Conservation (phyloP, 192 early-diverging fungal species). For the Gigaspora rosea region DNA sequence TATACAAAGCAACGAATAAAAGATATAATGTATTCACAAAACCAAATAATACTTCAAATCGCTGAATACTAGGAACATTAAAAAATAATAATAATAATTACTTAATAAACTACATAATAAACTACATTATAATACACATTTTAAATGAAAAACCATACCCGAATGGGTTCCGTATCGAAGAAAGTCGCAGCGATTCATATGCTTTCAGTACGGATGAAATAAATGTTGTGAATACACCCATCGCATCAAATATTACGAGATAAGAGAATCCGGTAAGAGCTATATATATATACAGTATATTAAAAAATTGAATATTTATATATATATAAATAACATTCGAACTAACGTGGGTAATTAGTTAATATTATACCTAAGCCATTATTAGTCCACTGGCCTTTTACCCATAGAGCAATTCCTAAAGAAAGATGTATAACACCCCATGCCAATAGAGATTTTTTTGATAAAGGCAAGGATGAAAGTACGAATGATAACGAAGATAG, state of each 20-base stretch:
- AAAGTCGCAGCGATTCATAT: constrained; percentile 40
- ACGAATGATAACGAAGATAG: constrained; percentile 13
- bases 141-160: constrained; percentile 42
- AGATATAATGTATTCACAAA: constrained; percentile 54
- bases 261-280: constrained; percentile 54
- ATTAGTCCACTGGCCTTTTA: constrained; percentile 40
- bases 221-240: constrained; percentile 57
- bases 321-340: background rate
- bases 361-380: constrained; percentile 48
- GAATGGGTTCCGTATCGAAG: constrained; percentile 56
- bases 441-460: constrained; percentile 58
- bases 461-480: constrained; percentile 30
- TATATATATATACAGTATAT: constrained; percentile 17
- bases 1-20: constrained; percentile 60
- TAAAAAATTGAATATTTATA: constrained; percentile 1
- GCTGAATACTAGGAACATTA: constrained; percentile 39
- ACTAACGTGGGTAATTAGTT: background rate
- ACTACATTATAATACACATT: background rate
- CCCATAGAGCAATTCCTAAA: constrained; percentile 47
- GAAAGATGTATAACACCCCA: constrained; percentile 49
- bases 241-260: constrained; percentile 59
- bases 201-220: constrained; percentile 51
- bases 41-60: constrained; percentile 56
- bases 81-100: background rate
- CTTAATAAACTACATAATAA: background rate